phyloP scores from a whole-genome alignment of 1,284 basidiomycete genomes.

The Tilletia indica region DNA sequence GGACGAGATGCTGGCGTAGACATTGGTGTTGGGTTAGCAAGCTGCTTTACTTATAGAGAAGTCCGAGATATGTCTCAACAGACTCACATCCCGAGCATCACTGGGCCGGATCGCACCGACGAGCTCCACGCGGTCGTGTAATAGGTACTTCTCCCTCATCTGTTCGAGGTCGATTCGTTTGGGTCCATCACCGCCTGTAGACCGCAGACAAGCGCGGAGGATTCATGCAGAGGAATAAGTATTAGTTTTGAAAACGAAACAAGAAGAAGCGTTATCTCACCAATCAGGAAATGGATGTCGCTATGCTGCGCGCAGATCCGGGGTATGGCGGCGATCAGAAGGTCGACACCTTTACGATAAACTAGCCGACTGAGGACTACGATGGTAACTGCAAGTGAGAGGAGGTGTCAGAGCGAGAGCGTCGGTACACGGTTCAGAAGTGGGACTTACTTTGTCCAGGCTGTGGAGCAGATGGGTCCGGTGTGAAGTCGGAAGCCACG shows the following conservation, averaged over 20 bases:
- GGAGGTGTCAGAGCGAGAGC: background rate
- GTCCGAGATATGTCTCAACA: no score
- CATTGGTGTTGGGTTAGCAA: background rate
- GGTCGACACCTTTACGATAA: constrained; percentile 94
- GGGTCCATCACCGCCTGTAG: constrained; percentile 74
- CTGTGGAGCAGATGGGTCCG: constrained; percentile 57
- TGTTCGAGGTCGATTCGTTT: constrained; percentile 92
- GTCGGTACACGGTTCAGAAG: no score
- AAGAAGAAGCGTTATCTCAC: constrained; percentile 58
- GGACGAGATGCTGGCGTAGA: constrained; percentile 67
- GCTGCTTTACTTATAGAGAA: no score
- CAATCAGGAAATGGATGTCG: constrained; percentile 82
- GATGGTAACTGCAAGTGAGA: constrained; percentile 71
- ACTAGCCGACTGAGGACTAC: constrained; percentile 91
- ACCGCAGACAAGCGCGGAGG: background rate
- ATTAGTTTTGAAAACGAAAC: no score
- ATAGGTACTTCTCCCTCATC: constrained; percentile 83
- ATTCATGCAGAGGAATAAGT: no score
- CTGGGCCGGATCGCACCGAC: constrained; percentile 77
- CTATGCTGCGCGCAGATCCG: constrained; percentile 80
- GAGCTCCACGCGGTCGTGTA: constrained; percentile 87
- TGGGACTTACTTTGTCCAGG: constrained; percentile 19
- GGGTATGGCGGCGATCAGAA: constrained; percentile 87
- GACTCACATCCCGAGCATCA: constrained; percentile 75
- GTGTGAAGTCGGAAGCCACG: constrained; percentile 81